Evolutionary conservation across 768 basidiomycete species (phyloP), one percentile per base, ranked within the genome.

Genomic region (Coprinopsis cinerea): DNA sequence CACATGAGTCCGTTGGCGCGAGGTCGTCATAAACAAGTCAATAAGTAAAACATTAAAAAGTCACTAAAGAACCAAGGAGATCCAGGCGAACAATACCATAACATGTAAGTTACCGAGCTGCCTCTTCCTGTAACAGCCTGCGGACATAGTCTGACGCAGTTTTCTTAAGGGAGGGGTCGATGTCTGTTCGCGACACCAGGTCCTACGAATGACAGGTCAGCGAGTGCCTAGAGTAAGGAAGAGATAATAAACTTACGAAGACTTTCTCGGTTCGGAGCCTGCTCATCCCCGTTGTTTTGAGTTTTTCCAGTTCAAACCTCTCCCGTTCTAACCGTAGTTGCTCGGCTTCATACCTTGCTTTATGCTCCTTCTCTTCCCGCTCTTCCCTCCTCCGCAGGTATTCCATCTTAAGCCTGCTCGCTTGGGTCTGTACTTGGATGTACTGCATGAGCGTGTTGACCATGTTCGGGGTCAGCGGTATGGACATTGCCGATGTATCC

Each of bases 121-220:
- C 4, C 57, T 57, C 73, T 51, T 77, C 74, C 43, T 65, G 57
- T 25, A 87, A 82, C 24, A 86, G 66, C 59, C 77, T 82, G 66
- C 83, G 84, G 56, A 88, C 66, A 66, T 84, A 88, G 44, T 87
- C 85, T 36, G 79, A 74, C 2, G 85, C 85, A 3, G 79, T 80
- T 55, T 79, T 77, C 62, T 79, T 82, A 47, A 87, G 71, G 10
- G 73, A 70, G n/a, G 71, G 70, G 53, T 86, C 83, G 6, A 79
- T 72, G 30, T 66, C 68, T 4, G 76, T 73, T 54, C 81, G 85
- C 18, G 73, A 71, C 54, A 89, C 64, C 34, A 89, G 53, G 45
- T 85, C 83, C 71, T 77, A 39, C 18, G 6, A 39, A 20, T 20
- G 37, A 18, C 10, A 23, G 45, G 44, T 28, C 49, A 46, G 51